Evolutionary conservation across 1,139 yeast species (phyloP).

Genomic region (Geotrichum armillariae): DNA sequence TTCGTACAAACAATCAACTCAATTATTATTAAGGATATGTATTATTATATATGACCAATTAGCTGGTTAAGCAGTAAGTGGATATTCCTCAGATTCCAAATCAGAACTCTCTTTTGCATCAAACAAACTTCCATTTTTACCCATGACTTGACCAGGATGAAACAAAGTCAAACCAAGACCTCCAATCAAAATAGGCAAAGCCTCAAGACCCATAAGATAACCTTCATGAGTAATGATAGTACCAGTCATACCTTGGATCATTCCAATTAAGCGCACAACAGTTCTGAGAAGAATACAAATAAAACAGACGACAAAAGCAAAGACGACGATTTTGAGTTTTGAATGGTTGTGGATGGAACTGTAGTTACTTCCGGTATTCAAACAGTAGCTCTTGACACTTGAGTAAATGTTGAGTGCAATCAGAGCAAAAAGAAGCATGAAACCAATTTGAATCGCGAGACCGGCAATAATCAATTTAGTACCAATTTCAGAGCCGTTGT

Average conservation of each 20-base stretch:
- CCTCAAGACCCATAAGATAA: constrained; percentile 74
- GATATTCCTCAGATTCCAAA: too few species aligned
- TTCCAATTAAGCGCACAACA: constrained; percentile 74
- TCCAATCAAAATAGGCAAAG: constrained; percentile 60
- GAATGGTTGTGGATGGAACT: background rate
- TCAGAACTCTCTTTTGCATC: too few species aligned
- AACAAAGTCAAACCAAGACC: constrained; percentile 48
- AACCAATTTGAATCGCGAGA: constrained; percentile 70
- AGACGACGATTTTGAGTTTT: constrained; percentile 22
- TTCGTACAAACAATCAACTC: too few species aligned
- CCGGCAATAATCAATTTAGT: constrained; percentile 82
- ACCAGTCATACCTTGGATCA: constrained; percentile 74
- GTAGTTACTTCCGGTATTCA: too few species aligned
- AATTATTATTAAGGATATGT: too few species aligned
- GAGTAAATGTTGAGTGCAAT: too few species aligned
- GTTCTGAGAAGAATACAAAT: constrained; percentile 66
- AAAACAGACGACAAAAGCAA: constrained; percentile 32
- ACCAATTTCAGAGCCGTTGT: constrained; percentile 50
- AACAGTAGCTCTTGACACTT: too few species aligned
- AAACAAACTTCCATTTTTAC: too few species aligned
- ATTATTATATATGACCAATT: too few species aligned
- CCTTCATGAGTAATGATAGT: constrained; percentile 66
- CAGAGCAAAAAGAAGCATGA: constrained; percentile 68
- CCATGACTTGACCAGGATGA: constrained; percentile 54
- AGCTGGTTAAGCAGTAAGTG: too few species aligned